phyloP scores from a whole-genome alignment of 768 basidiomycete species.

The Omphalotus guepiniiformis region DNA sequence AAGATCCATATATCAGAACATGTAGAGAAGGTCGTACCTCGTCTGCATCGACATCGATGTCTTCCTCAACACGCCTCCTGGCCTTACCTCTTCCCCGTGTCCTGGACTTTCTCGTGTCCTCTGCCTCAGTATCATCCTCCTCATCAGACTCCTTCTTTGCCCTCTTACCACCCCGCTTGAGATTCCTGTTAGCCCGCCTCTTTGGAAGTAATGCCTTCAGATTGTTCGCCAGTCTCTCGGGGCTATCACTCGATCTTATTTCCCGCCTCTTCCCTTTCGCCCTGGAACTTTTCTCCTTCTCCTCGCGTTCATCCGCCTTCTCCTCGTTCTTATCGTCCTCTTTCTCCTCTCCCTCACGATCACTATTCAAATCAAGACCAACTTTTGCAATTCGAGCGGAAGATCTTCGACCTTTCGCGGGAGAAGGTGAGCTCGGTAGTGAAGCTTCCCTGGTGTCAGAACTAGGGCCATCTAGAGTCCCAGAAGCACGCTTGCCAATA shows the following conservation, averaged over 20 bases:
- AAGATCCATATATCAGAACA: too few species aligned
- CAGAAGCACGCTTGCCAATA: neutral
- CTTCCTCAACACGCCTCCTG: neutral
- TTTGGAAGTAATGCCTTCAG: slow-evolving; percentile 10
- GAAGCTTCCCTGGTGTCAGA: neutral
- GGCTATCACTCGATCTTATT: neutral
- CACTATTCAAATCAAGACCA: neutral
- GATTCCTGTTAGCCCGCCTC: neutral
- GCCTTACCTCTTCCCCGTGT: neutral
- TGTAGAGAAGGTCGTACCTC: slow-evolving; percentile 4
- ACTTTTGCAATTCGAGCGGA: slow-evolving; percentile 2
- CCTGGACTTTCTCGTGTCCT: neutral
- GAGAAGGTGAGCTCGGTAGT: slow-evolving; percentile 9
- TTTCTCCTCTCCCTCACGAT: neutral
- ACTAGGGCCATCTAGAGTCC: neutral
- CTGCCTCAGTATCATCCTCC: neutral
- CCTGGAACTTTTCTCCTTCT: slow-evolving; percentile 1
- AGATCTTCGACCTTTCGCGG: slow-evolving; percentile 6
- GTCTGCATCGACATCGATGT: slow-evolving; percentile 7
- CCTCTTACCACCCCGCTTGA: neutral
- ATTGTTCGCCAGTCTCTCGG: slow-evolving; percentile 1
- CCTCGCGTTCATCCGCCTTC: neutral
- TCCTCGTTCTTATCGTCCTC: neutral
- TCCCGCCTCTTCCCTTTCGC: neutral
- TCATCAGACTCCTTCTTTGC: neutral